These are phyloP conservation scores for Botrytis hyacinthi DNA, from an alignment of 2,329 filamentous ascomycete species.

Conservation along the genomic window DNA sequence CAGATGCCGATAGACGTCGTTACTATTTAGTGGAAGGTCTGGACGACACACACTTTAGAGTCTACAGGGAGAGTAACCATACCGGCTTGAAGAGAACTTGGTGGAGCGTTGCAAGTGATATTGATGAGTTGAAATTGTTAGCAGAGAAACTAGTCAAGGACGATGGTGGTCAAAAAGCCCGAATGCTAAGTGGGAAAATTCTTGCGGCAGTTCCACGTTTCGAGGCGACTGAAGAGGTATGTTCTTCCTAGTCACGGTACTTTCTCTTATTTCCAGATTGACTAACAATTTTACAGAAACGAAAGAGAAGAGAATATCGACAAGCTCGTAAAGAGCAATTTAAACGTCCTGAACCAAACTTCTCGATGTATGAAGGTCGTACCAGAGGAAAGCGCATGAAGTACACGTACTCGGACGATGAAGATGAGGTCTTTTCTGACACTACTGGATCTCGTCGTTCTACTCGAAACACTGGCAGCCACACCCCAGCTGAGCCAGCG, in stretches of 20 bases:
- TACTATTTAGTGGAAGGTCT: slow-evolving; percentile 93
- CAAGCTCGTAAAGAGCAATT: slow-evolving; percentile 73
- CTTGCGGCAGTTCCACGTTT: slow-evolving; percentile 79
- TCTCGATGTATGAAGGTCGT: slow-evolving; percentile 92
- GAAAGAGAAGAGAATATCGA: slow-evolving; percentile 88
- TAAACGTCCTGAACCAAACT: slow-evolving; percentile 80
- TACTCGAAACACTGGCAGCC: slow-evolving; percentile 69
- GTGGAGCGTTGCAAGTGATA: slow-evolving; percentile 89
- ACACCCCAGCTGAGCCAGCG: slow-evolving; percentile 68
- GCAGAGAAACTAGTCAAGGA: slow-evolving; percentile 72
- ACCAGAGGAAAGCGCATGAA: slow-evolving; percentile 95
- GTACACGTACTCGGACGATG: slow-evolving; percentile 93
- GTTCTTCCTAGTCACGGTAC: not conserved
- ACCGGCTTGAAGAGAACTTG: slow-evolving; percentile 73
- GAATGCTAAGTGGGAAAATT: slow-evolving; percentile 75
- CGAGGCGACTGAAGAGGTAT: slow-evolving; percentile 88
- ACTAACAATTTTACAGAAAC: slow-evolving; percentile 61
- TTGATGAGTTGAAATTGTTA: slow-evolving; percentile 77
- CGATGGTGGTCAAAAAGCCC: slow-evolving; percentile 80
- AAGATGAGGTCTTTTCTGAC: slow-evolving; percentile 66
- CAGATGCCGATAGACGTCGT: slow-evolving; percentile 83
- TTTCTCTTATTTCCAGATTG: slow-evolving; percentile 25
- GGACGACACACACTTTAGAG: slow-evolving; percentile 88
- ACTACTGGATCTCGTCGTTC: slow-evolving; percentile 66
- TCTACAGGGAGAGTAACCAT: slow-evolving; percentile 92